Base-by-base conservation (phyloP, 805 yeast species). In the Candida tibetensis region DNA sequence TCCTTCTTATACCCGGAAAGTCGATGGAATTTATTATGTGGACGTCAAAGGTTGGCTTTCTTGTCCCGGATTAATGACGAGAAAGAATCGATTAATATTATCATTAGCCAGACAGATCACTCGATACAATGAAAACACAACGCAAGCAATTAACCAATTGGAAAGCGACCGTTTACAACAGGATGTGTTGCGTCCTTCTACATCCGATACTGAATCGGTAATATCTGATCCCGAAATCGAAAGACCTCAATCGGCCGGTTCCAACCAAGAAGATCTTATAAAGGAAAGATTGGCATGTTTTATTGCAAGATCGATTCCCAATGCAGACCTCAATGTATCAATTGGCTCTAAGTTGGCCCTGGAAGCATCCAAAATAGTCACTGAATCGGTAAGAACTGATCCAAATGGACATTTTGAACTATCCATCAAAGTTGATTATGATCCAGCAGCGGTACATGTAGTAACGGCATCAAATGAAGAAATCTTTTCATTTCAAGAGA, bases 1-100 rank as follows among this genome's bases (percentile, higher is more conserved):
- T 31, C 72, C 73, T 2, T 55, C 67, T 1, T 67, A 66, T 45
- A 60, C 73, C 2, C 48, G 66, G 8, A 36, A 44, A n/a, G 42
- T 37, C 6, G 41, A 49, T 23, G 57, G 49, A 5, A 41, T 52
- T 5, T 69, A 66, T 36, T 77, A 67, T 45, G 74, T 74, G 28
- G 78, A 79, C 25, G 77, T 90, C 2, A 71, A 85, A 30, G 96
- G 96, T 5, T 77, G 85, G 74, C 63, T 84, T 18, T 71, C 77
- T 8, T 70, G 85, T 29, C 87, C 89, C 0, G 95, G 95, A 1
- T 66, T 74, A 6, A 74, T 79, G 69, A 74, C 76, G 21, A 68
- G 95, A 29, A 87, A 83, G 52, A 87, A 88, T 58, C 66, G 81
- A 41, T 57, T 90, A 30, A 66, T 90, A 22, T 57, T 84, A 16